These are phyloP conservation scores for Rhizophagus sp. DNA, from an alignment of 192 early-diverging fungal genomes.

Conservation along the genomic window DNA sequence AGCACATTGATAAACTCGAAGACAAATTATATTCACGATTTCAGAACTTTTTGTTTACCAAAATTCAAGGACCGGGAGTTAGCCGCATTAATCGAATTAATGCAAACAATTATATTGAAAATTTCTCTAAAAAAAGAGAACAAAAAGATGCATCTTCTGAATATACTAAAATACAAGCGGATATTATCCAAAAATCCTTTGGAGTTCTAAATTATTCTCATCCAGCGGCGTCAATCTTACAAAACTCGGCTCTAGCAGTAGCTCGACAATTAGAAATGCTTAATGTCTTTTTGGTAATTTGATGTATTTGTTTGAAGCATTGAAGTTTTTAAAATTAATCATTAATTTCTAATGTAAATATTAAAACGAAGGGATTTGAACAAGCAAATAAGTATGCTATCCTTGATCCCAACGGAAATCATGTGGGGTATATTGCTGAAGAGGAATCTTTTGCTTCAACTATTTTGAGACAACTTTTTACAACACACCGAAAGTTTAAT, in stretches of 20 bases:
- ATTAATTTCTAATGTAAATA: neutral
- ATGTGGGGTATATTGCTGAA: constrained; percentile 85
- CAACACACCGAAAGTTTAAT: constrained; percentile 74
- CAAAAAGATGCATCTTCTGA: neutral
- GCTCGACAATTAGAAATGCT: constrained; percentile 83
- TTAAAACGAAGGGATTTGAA: constrained; percentile 62
- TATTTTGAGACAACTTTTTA: constrained; percentile 69
- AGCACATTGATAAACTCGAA: neutral
- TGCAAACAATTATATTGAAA: neutral
- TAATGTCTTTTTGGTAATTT: constrained; percentile 62
- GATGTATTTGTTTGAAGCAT: neutral
- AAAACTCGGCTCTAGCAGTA: constrained; percentile 65
- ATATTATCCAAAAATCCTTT: neutral
- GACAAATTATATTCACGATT: neutral
- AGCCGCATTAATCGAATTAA: neutral
- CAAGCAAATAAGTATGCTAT: constrained; percentile 88
- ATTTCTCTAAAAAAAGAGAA: neutral
- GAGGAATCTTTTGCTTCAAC: constrained; percentile 58
- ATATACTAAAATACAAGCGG: neutral
- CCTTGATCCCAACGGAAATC: constrained; percentile 59
- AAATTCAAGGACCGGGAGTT: neutral
- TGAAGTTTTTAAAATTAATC: neutral
- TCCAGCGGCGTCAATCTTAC: constrained; percentile 41
- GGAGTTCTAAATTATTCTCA: neutral
- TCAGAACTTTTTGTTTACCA: neutral